These are phyloP conservation scores for Macrocybe sp. DNA, from an alignment of 1,284 basidiomycete genomes.

Conservation along the genomic window DNA sequence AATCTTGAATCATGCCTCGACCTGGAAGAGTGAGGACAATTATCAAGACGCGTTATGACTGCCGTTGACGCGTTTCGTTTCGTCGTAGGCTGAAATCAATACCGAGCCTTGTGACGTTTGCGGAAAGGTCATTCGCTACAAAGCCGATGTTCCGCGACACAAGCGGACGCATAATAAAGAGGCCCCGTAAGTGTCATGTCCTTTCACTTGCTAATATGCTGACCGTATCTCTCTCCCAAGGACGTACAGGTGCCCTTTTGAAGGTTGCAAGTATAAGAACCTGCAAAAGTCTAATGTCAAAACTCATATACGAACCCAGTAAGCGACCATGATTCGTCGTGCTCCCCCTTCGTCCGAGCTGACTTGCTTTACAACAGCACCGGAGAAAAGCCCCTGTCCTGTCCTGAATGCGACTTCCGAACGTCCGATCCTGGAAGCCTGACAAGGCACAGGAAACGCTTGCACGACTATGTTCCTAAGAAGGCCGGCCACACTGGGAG, in stretches of 20 bases:
- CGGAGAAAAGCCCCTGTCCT: constrained; percentile 15
- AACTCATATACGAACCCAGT: constrained; percentile 24
- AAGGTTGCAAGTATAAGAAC: constrained; percentile 18
- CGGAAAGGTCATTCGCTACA: constrained; percentile 13
- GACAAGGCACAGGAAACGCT: constrained; percentile 21
- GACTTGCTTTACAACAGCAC: constrained; percentile 9
- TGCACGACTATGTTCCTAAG: constrained; percentile 8
- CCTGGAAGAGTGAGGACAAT: constrained; percentile 3
- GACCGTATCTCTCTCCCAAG: constrained; percentile 12
- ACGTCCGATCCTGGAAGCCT: constrained; percentile 23
- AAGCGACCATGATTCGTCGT: constrained; percentile 1
- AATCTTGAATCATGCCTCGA: constrained; percentile 7
- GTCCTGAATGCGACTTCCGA: constrained; percentile 19
- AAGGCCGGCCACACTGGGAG: no score
- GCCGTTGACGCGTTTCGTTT: not conserved
- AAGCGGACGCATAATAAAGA: constrained; percentile 9
- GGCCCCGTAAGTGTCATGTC: constrained; percentile 7
- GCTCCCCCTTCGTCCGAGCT: not conserved
- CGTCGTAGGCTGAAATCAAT: constrained; percentile 12
- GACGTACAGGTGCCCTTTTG: constrained; percentile 18
- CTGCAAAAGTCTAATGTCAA: constrained; percentile 26
- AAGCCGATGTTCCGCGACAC: constrained; percentile 14
- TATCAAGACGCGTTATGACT: not conserved
- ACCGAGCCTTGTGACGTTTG: constrained; percentile 14
- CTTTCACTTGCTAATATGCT: not conserved